These are phyloP conservation scores for Ramularia collo-cygni DNA, from an alignment of 2,329 filamentous ascomycete genomes.

Conservation along the genomic window DNA sequence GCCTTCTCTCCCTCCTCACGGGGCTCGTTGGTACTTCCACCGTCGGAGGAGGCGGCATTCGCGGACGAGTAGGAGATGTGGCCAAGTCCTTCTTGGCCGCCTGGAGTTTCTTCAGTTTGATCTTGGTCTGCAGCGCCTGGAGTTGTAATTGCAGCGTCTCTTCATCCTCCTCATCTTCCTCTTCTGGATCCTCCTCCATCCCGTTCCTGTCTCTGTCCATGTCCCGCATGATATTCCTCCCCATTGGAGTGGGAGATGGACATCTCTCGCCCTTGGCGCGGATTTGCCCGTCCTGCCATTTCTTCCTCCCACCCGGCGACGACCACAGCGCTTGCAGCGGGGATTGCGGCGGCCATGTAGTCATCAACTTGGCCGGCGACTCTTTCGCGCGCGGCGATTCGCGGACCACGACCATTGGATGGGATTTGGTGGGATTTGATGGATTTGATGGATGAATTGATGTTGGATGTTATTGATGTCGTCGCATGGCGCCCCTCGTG, in stretches of 20 bases:
- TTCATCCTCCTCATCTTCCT: slow-evolving; percentile 56
- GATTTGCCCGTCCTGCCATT: slow-evolving; percentile 61
- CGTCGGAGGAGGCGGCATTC: slow-evolving; percentile 21
- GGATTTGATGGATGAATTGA: too few species aligned
- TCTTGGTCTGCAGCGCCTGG: slow-evolving; percentile 77
- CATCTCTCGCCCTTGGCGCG: slow-evolving; percentile 34
- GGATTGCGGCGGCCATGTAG: slow-evolving; percentile 55
- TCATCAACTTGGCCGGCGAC: slow-evolving; percentile 39
- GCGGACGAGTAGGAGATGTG: slow-evolving; percentile 15
- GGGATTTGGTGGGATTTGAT: too few species aligned
- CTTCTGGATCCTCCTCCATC: slow-evolving; percentile 29
- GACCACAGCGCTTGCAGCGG: slow-evolving; percentile 56
- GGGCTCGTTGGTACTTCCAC: slow-evolving; percentile 76
- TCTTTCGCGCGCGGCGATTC: slow-evolving; percentile 41
- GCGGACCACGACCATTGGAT: slow-evolving; percentile 40
- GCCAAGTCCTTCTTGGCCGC: slow-evolving; percentile 18
- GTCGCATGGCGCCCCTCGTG: too few species aligned
- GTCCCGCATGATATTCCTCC: slow-evolving; percentile 21
- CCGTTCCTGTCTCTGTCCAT: slow-evolving; percentile 25
- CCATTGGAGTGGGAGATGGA: slow-evolving; percentile 53
- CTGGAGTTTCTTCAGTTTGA: slow-evolving; percentile 74
- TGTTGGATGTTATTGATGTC: too few species aligned
- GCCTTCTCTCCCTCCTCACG: slow-evolving; percentile 42
- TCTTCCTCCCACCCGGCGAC: slow-evolving; percentile 72
- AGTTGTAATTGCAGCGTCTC: slow-evolving; percentile 77